Percentiles rank a stretch among this genome's conserved stretches.
Conservation (phyloP, 129 eudicot species). For the Logfia minima region DNA sequence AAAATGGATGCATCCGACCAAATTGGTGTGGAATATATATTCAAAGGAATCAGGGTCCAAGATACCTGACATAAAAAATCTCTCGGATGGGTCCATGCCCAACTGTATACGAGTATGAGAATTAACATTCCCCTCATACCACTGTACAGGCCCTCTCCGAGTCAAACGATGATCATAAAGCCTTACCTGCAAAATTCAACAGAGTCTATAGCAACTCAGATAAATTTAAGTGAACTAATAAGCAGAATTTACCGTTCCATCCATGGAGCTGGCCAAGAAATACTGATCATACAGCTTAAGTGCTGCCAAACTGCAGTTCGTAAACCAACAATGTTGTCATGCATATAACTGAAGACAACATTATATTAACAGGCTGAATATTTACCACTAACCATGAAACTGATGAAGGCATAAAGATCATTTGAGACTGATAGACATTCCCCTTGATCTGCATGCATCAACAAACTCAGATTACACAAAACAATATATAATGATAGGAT, state of each 20-base stretch:
- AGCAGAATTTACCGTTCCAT: slow-evolving; percentile 66
- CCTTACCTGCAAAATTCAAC: slow-evolving; percentile 50
- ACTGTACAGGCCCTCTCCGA: slow-evolving; percentile 70
- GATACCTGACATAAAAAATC: slow-evolving; percentile 73
- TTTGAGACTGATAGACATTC: slow-evolving; percentile 33
- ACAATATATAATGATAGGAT: neutral
- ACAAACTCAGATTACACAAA: neutral
- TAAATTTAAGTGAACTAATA: slow-evolving; percentile 15
- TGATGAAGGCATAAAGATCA: slow-evolving; percentile 76
- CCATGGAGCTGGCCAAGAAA: slow-evolving; percentile 96
- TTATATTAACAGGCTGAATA: neutral
- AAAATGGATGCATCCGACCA: neutral
- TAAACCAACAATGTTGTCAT: slow-evolving; percentile 23
- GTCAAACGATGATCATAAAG: slow-evolving; percentile 84
- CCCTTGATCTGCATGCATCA: slow-evolving; percentile 60
- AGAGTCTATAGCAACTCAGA: slow-evolving; percentile 1
- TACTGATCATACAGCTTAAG: slow-evolving; percentile 72
- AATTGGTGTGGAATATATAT: neutral
- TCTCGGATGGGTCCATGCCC: slow-evolving; percentile 78
- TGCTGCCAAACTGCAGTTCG: slow-evolving; percentile 63
- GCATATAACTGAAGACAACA: neutral
- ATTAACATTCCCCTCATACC: slow-evolving; percentile 78
- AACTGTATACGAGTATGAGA: slow-evolving; percentile 76
- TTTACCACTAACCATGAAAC: slow-evolving; percentile 64
- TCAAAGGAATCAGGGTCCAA: neutral